Evolutionary conservation across 148 eudicot species (phyloP).

Genomic region (Silene latifolia): DNA sequence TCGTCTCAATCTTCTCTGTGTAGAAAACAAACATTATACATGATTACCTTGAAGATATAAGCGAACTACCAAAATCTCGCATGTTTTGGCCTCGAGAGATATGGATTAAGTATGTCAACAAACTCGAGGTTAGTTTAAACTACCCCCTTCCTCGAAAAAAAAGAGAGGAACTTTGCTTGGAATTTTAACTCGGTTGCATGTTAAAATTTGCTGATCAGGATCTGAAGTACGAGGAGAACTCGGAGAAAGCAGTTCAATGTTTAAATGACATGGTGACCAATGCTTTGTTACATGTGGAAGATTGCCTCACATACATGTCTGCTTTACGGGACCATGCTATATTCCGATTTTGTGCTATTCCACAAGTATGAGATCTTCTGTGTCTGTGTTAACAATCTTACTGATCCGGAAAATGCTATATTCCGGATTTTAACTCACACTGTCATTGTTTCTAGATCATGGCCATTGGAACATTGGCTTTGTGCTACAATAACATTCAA

Average conservation of each 20-base stretch:
- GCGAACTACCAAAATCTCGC: conserved; percentile 91
- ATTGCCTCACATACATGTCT: conserved; percentile 73
- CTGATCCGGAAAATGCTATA: conserved; percentile 35
- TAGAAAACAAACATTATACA: conserved; percentile 94
- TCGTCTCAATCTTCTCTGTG: conserved; percentile 10
- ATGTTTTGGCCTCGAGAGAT: too few species aligned
- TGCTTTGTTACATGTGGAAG: conserved; percentile 76
- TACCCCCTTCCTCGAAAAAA: too few species aligned
- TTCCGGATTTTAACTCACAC: conserved; percentile 80
- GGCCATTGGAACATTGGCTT: conserved; percentile 87
- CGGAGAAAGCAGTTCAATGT: conserved; percentile 82
- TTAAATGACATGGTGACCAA: conserved; percentile 95
- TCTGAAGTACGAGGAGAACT: conserved; percentile 75
- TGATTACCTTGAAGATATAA: conserved; percentile 94
- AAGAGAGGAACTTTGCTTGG: too few species aligned
- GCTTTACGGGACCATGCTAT: conserved; percentile 55
- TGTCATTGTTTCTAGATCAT: too few species aligned
- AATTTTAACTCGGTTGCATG: background rate
- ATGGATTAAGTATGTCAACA: conserved; percentile 86
- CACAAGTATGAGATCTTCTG: conserved; percentile 68
- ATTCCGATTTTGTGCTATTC: conserved; percentile 96
- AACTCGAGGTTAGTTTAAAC: conserved; percentile 66
- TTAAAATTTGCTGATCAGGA: conserved; percentile 45
- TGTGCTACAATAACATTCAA: conserved; percentile 88
- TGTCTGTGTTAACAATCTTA: background rate